These are phyloP conservation scores for Forsythia viridissima DNA, from an alignment of 257 asterid species.

Conservation along the genomic window DNA sequence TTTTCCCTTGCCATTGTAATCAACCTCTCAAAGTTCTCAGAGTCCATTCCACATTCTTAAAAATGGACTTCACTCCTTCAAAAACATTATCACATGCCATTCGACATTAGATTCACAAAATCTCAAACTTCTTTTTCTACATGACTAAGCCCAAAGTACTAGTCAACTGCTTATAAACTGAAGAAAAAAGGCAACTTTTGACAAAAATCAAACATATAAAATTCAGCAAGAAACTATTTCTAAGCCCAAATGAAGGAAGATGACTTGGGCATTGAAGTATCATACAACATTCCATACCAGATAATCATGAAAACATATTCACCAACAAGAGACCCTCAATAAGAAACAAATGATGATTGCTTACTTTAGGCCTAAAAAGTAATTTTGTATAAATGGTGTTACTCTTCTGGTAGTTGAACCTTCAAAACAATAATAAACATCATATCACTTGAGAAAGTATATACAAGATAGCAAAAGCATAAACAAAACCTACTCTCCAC, in stretches of 20 bases:
- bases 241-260: background rate
- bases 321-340: background rate
- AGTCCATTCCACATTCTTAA: background rate
- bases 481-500: constrained; percentile 6
- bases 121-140: background rate
- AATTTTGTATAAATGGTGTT: constrained; percentile 57
- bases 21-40: background rate
- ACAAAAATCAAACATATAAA: background rate
- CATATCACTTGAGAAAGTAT: constrained; percentile 23
- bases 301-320: background rate
- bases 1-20: background rate
- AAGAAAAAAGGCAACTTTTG: background rate
- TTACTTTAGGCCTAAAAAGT: constrained; percentile 61
- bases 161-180: background rate
- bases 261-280: background rate
- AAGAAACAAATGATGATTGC: constrained; percentile 24
- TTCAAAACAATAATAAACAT: constrained; percentile 38
- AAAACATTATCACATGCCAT: background rate
- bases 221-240: background rate
- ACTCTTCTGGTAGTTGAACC: constrained; percentile 57
- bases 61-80: background rate
- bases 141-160: background rate
- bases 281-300: constrained; percentile 2
- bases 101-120: background rate
- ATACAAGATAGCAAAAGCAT: background rate